These are phyloP conservation scores for Calocybe indica DNA, from an alignment of 768 basidiomycete species.

Conservation along the genomic window DNA sequence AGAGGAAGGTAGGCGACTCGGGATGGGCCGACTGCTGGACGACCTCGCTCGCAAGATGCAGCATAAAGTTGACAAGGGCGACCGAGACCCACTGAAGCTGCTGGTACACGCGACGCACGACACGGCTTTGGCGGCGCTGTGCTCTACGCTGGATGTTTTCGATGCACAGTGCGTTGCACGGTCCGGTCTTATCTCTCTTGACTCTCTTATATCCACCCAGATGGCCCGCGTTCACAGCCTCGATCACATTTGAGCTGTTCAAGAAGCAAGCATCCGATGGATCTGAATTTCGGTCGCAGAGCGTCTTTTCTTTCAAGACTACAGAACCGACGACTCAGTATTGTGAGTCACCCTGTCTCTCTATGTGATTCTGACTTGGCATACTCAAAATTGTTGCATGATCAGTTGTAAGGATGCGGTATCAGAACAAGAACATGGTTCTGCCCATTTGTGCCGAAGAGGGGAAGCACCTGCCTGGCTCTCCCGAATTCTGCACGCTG, in stretches of 20 bases:
- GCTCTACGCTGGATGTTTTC: constrained; percentile 63
- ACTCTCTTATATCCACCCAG: constrained; percentile 20
- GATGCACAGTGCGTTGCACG: constrained; percentile 49
- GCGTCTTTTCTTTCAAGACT: constrained; percentile 29
- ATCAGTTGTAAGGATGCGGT: background rate
- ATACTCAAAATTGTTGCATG: background rate
- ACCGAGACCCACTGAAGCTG: constrained; percentile 49
- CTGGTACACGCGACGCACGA: constrained; percentile 72
- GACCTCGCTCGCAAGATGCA: constrained; percentile 64
- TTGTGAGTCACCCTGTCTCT: constrained; percentile 26
- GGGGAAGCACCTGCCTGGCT: background rate
- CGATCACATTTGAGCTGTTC: constrained; percentile 73
- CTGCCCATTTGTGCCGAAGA: background rate
- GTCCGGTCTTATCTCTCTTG: background rate
- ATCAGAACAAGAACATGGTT: background rate
- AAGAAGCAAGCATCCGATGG: constrained; percentile 21
- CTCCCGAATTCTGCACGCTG: background rate
- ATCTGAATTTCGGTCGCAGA: constrained; percentile 23
- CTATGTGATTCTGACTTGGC: background rate
- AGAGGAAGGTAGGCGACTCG: constrained; percentile 68
- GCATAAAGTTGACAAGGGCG: constrained; percentile 39
- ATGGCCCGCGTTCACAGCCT: constrained; percentile 74
- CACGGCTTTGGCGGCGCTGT: constrained; percentile 60
- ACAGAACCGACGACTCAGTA: constrained; percentile 27
- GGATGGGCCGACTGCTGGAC: constrained; percentile 69